Evolutionary conservation across 2,329 filamentous ascomycete genomes (phyloP).

Genomic region (Cucurbitaria berberidis): DNA sequence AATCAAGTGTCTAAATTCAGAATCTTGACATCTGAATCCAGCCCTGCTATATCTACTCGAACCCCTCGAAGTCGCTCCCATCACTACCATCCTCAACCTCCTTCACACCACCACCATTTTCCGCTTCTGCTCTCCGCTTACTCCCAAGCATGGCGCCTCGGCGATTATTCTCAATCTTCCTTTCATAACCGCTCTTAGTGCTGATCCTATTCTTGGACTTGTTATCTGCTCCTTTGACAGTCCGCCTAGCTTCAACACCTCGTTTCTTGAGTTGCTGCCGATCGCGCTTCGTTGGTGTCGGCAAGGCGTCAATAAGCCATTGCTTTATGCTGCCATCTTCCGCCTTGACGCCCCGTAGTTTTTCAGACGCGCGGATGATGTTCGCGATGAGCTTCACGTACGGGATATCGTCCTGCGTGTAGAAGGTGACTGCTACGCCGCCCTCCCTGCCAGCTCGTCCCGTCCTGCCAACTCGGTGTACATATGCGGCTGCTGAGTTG

Average conservation of each 20-base stretch:
- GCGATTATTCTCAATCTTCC: constrained; percentile 70
- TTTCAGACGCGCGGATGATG: constrained; percentile 84
- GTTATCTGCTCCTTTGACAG: constrained; percentile 33
- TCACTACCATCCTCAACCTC: constrained; percentile 19
- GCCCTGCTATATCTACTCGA: constrained; percentile 31
- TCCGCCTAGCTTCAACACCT: constrained; percentile 76
- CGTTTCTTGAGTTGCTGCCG: constrained; percentile 81
- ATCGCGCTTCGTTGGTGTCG: constrained; percentile 81
- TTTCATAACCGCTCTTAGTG: constrained; percentile 78
- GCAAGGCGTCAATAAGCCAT: constrained; percentile 88
- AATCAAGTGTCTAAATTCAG: too few species aligned
- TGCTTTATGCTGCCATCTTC: constrained; percentile 57
- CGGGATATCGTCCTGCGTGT: constrained; percentile 92
- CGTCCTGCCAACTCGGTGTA: constrained; percentile 91
- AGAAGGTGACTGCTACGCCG: constrained; percentile 90
- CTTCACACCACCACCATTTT: constrained; percentile 15
- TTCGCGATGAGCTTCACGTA: constrained; percentile 92
- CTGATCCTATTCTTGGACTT: constrained; percentile 68
- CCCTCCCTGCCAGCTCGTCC: constrained; percentile 86
- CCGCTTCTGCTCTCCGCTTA: constrained; percentile 34
- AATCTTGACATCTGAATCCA: background rate
- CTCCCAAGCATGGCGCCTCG: constrained; percentile 56
- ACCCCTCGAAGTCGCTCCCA: constrained; percentile 52
- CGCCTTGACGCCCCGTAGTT: constrained; percentile 58
- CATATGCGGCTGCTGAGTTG: constrained; percentile 85